Percentiles rank a stretch among this genome's conserved stretches.
Conservation (phyloP, 2,329 filamentous ascomycete species). For the Penicillium sclerotigenum region DNA sequence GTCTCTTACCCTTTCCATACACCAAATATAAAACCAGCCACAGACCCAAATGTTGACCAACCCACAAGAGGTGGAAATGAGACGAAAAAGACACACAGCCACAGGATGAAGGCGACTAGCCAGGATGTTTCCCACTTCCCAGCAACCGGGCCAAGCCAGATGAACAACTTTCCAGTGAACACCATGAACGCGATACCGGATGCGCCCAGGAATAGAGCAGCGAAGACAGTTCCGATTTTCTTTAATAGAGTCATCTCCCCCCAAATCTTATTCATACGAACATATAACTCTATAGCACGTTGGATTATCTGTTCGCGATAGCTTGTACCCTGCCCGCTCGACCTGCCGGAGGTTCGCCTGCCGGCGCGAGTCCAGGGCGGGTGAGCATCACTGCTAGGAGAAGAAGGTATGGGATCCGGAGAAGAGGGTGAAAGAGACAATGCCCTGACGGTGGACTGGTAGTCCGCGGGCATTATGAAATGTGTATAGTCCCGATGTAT, state of each 20-base stretch:
- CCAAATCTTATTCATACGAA: conserved; percentile 35
- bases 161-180: conserved; percentile 78
- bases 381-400: conserved; percentile 38
- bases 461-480: conserved; percentile 47
- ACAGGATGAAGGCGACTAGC: conserved; percentile 72
- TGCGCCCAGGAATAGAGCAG: conserved; percentile 50
- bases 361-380: conserved; percentile 53
- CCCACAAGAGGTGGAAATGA: conserved; percentile 86
- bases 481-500: conserved; percentile 3
- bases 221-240: conserved; percentile 56
- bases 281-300: conserved; percentile 35
- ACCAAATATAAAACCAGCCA: conserved; percentile 69
- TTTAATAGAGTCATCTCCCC: conserved; percentile 53
- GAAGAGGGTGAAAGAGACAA: conserved; percentile 52
- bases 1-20: conserved; percentile 63
- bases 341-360: conserved; percentile 40
- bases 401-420: conserved; percentile 47
- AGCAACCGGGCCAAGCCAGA: conserved; percentile 68
- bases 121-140: conserved; percentile 71
- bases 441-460: conserved; percentile 51
- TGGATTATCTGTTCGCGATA: conserved; percentile 41
- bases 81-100: conserved; percentile 69
- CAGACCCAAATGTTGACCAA: conserved; percentile 72
- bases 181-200: conserved; percentile 67
- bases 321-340: conserved; percentile 31